These are phyloP conservation scores for Vigna reflexopilosa DNA, from an alignment of 306 rosid species.

Conservation along the genomic window DNA sequence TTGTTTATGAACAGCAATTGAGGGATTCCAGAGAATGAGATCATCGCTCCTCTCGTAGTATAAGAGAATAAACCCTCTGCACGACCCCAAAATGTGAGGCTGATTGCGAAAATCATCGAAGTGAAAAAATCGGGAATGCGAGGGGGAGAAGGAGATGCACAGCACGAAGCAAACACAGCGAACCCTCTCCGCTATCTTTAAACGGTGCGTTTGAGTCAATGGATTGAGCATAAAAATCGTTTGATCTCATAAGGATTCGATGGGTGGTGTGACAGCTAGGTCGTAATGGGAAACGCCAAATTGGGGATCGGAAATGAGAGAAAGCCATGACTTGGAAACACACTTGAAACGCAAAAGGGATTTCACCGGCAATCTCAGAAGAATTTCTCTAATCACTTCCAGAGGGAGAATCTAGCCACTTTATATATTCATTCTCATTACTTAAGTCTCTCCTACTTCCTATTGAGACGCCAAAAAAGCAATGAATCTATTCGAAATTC, in stretches of 20 bases:
- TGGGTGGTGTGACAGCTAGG: not conserved
- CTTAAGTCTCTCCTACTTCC: no score
- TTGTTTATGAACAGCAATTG: not conserved
- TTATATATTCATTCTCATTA: no score
- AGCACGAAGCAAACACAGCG: no score
- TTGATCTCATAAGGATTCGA: not conserved
- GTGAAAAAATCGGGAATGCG: no score
- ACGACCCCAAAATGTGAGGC: not conserved
- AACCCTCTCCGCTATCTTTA: not conserved
- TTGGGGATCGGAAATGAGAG: constrained; percentile 3
- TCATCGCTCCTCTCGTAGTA: not conserved
- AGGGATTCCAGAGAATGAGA: constrained; percentile 35
- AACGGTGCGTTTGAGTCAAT: not conserved
- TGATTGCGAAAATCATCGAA: no score
- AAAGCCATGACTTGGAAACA: not conserved
- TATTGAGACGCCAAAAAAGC: no score
- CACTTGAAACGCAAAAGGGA: no score
- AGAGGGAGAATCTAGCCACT: no score
- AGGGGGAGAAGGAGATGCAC: not conserved
- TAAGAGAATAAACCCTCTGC: not conserved
- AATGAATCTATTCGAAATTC: no score
- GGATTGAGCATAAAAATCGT: not conserved
- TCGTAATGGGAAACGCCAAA: constrained; percentile 32
- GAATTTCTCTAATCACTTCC: not conserved
- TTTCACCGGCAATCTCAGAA: constrained; percentile 22